Evolutionary conservation across 208 protist genomes (phyloP).

Genomic region (Acanthamoeba healyi): DNA sequence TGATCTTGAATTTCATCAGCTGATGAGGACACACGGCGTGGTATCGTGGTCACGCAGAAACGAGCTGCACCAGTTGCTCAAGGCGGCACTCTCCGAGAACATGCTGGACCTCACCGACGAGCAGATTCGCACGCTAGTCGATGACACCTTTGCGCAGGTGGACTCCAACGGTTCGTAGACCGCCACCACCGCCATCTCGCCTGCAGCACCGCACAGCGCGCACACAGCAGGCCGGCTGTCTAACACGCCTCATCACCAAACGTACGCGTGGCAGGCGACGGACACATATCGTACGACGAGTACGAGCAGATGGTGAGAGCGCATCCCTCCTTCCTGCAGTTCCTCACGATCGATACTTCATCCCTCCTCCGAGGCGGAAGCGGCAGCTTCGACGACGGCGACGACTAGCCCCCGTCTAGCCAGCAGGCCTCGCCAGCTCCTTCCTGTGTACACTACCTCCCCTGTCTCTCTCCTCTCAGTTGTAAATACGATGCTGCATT

Average conservation of each 20-base stretch:
- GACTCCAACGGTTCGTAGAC: background rate
- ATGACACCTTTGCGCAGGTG: background rate
- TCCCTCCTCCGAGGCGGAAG: background rate
- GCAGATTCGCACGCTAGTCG: background rate
- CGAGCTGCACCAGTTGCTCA: conserved; percentile 8
- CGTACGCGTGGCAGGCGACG: background rate
- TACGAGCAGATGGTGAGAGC: conserved; percentile 20
- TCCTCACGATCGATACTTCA: conserved; percentile 1
- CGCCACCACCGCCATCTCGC: too few relatives aligned
- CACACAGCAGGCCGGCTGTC: too few relatives aligned
- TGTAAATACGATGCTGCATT: too few relatives aligned
- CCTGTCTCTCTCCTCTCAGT: background rate
- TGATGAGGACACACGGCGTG: too few relatives aligned
- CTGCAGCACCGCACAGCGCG: too few relatives aligned
- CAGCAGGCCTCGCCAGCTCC: background rate
- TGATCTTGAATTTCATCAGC: too few relatives aligned
- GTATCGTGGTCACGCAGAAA: too few relatives aligned
- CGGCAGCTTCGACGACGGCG: background rate
- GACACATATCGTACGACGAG: background rate
- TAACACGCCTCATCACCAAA: too few relatives aligned
- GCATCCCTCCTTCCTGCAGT: conserved; percentile 7
- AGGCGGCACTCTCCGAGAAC: conserved; percentile 18
- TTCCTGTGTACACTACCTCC: background rate
- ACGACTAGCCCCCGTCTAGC: background rate
- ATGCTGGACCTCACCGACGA: conserved; percentile 25